Percentiles rank a stretch among this genome's conserved stretches.
phyloP scores from a whole-genome alignment of 306 rosid genomes.

The Sophora flavescens region DNA sequence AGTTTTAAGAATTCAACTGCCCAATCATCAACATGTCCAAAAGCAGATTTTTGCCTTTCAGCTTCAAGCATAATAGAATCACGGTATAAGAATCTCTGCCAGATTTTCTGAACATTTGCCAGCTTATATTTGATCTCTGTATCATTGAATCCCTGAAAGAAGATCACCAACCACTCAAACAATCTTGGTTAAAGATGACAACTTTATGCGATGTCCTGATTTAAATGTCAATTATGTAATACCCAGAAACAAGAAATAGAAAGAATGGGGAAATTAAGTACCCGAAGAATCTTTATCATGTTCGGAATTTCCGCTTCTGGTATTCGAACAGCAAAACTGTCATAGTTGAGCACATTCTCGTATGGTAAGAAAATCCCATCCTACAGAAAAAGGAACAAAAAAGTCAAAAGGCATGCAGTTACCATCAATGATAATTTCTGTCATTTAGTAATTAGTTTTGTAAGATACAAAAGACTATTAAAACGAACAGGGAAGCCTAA shows the following conservation, averaged over 20 bases:
- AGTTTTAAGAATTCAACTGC: conserved; percentile 65
- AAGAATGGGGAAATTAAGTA: conserved; percentile 27
- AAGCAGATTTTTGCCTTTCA: conserved; percentile 68
- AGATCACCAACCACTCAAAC: conserved; percentile 44
- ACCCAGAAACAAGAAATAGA: neutral
- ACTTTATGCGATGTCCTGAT: conserved; percentile 15
- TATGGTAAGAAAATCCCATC: conserved; percentile 94
- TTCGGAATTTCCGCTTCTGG: conserved; percentile 82
- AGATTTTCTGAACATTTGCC: conserved; percentile 72
- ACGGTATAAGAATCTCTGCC: conserved; percentile 89
- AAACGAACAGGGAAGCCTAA: conserved; percentile 36
- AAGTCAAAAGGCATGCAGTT: conserved; percentile 23
- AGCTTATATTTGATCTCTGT: conserved; percentile 79
- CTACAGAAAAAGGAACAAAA: conserved; percentile 53
- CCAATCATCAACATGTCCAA: conserved; percentile 73
- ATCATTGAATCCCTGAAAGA: conserved; percentile 72
- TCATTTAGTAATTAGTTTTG: conserved; percentile 13
- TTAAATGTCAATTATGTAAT: conserved; percentile 28
- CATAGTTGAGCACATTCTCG: conserved; percentile 85
- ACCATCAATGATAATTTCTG: conserved; percentile 29
- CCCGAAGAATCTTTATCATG: conserved; percentile 77
- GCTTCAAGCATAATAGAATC: conserved; percentile 91
- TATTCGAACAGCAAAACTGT: conserved; percentile 86
- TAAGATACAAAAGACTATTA: conserved; percentile 29
- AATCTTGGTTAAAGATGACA: conserved; percentile 23